phyloP scores from a whole-genome alignment of 2,329 filamentous ascomycete species.

The Penicillium hordei region DNA sequence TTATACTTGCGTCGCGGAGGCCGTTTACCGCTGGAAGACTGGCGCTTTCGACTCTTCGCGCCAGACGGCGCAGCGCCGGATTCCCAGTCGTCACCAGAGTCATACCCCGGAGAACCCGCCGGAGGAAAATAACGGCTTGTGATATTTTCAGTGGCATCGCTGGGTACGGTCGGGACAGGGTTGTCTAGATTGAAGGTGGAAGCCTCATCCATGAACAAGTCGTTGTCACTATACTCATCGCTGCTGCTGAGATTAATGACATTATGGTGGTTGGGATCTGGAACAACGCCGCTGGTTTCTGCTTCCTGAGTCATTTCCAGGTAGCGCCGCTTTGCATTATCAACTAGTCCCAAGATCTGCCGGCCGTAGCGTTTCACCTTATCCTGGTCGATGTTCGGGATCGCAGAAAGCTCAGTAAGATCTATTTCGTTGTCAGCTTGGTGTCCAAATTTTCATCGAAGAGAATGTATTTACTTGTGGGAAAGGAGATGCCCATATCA shows the following conservation, averaged over 20 bases:
- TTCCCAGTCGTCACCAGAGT: constrained; percentile 26
- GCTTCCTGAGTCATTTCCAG: constrained; percentile 47
- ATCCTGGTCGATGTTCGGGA: constrained; percentile 46
- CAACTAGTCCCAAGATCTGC: constrained; percentile 45
- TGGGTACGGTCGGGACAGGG: constrained; percentile 14
- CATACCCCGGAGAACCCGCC: constrained; percentile 22
- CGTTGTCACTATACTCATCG: constrained; percentile 41
- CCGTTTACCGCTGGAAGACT: constrained; percentile 22
- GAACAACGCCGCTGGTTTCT: constrained; percentile 50
- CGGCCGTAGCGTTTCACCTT: constrained; percentile 47
- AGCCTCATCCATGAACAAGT: constrained; percentile 32
- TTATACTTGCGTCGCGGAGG: constrained; percentile 28
- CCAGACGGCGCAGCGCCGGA: constrained; percentile 17
- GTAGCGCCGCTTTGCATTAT: constrained; percentile 42
- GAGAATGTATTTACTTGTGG: constrained; percentile 35
- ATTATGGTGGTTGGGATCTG: constrained; percentile 48
- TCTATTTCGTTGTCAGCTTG: constrained; percentile 30
- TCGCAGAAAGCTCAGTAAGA: constrained; percentile 39
- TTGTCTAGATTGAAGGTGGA: constrained; percentile 27
- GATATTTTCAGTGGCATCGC: constrained; percentile 22
- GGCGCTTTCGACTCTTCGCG: constrained; percentile 28
- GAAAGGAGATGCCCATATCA: constrained; percentile 51
- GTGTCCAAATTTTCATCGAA: background rate
- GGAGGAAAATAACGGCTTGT: constrained; percentile 39
- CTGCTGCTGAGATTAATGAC: constrained; percentile 46